phyloP scores from a whole-genome alignment of 2,329 filamentous ascomycete genomes.

The Alternaria atra region DNA sequence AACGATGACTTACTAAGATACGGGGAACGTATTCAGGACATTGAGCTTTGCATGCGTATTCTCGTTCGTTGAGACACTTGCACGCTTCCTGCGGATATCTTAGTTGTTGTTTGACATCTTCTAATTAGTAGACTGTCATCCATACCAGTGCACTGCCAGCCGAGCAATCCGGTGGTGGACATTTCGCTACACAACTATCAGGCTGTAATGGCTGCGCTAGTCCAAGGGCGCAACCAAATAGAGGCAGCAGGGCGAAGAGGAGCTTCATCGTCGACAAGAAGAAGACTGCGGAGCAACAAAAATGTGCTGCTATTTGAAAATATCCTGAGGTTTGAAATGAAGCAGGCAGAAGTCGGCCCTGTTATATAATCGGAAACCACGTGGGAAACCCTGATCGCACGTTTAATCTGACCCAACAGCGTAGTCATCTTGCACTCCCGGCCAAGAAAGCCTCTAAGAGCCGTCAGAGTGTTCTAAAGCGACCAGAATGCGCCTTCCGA shows the following conservation, averaged over 20 bases:
- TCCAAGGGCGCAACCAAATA: slow-evolving; percentile 7
- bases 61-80: slow-evolving; percentile 38
- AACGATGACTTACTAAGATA: not conserved
- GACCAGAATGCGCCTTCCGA: not conserved
- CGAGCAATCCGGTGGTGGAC: not conserved
- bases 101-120: not conserved
- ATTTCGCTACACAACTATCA: slow-evolving; percentile 1
- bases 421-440: slow-evolving; percentile 3
- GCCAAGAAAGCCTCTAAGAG: slow-evolving; percentile 8
- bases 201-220: not conserved
- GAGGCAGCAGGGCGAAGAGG: slow-evolving; percentile 1
- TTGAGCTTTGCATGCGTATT: slow-evolving; percentile 30
- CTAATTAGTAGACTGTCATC: not conserved
- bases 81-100: slow-evolving; percentile 31
- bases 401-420: not conserved
- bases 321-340: not conserved
- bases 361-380: slow-evolving; percentile 7
- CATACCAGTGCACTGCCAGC: not conserved
- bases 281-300: not conserved
- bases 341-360: not conserved
- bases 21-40: slow-evolving; percentile 35
- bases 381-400: not conserved
- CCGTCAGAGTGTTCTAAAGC: not conserved
- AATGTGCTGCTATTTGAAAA: not conserved
- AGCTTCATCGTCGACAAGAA: slow-evolving; percentile 4